Base-by-base conservation (phyloP, 2,329 filamentous ascomycete genomes). In the Fusarium sublunatum region DNA sequence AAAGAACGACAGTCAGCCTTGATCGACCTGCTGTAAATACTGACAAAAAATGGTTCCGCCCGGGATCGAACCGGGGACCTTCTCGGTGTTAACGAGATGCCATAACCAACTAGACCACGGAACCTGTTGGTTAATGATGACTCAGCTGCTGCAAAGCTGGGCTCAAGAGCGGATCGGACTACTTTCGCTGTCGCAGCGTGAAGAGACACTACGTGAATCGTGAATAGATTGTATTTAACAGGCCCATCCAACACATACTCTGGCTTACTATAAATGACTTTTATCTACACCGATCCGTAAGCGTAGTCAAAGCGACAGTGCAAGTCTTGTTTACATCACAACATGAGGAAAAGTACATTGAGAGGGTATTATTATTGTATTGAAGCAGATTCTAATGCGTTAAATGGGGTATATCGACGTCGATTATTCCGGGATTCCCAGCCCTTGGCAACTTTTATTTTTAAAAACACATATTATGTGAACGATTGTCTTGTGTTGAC, bases 401-500 rank as follows among this genome's bases (percentile, higher is more conserved):
- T 57, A 50, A 55, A 56, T 28, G 49, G 49, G 49, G 43, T 57
- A 50, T 60, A 28, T 26, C 40, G 56, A 50, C 29, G 52, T 39
- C 13, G 45, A 39, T 45, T 29, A 41, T 61, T 36, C 5, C 4
- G 34, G 43, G 49, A n/a, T 42, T 49, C 48, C 43, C 39, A 35
- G 50, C 31, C 54, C 49, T 15, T 39, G 7, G 25, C 29, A 36
- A 55, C 32, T 64, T 61, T 61, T 63, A 36, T 28, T 19, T 19
- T 19, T 19, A 19, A 19, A 19, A 7, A 19, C 8, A 45, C 31
- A 46, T 55, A 46, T 55, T 36, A 65, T 39, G 61, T 63, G 36
- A 65, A 65, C 24, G 62, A 65, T 12, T 63, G 61, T 28, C 46
- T 63, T 22, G 62, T 65, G 36, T 65, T 65, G 48, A 65, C 62